Evolutionary conservation across 768 basidiomycete genomes (phyloP).

Genomic region (Boletales sp.): DNA sequence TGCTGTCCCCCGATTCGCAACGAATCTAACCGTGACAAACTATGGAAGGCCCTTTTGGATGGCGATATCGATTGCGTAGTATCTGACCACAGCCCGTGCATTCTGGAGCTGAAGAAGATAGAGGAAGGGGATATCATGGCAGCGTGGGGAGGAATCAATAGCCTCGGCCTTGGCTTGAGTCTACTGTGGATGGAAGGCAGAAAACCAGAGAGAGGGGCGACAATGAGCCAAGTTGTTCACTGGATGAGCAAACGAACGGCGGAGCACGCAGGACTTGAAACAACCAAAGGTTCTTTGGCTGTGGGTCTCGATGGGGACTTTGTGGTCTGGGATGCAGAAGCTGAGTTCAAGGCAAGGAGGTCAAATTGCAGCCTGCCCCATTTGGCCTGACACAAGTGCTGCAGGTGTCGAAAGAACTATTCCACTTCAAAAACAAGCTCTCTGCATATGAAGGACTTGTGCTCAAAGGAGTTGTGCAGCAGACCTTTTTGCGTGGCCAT

Average conservation of each 20-base stretch:
- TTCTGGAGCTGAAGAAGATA: conserved; percentile 72
- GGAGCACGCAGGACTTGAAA: conserved; percentile 68
- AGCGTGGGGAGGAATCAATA: conserved; percentile 95
- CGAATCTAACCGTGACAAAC: conserved; percentile 59
- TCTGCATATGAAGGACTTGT: conserved; percentile 82
- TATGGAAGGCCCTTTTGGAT: conserved; percentile 81
- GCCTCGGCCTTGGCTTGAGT: conserved; percentile 85
- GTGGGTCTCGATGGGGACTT: conserved; percentile 85
- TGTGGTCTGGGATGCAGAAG: conserved; percentile 73
- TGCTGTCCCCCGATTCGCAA: conserved; percentile 94
- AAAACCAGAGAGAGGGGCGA: conserved; percentile 47
- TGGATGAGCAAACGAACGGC: conserved; percentile 80
- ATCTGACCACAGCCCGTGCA: conserved; percentile 94
- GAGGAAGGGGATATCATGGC: conserved; percentile 79
- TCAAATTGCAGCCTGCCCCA: not conserved
- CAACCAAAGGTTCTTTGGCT: conserved; percentile 66
- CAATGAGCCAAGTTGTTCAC: conserved; percentile 58
- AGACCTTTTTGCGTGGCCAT: conserved; percentile 77
- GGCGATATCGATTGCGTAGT: conserved; percentile 91
- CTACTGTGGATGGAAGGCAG: conserved; percentile 84
- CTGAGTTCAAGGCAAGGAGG: conserved; percentile 37
- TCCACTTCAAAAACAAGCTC: conserved; percentile 92
- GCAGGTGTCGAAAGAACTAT: conserved; percentile 67
- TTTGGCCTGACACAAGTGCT: conserved; percentile 3
- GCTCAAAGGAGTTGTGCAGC: conserved; percentile 67